Evolutionary conservation across 306 rosid species (phyloP).

Genomic region (Acacia melanoxylon): DNA sequence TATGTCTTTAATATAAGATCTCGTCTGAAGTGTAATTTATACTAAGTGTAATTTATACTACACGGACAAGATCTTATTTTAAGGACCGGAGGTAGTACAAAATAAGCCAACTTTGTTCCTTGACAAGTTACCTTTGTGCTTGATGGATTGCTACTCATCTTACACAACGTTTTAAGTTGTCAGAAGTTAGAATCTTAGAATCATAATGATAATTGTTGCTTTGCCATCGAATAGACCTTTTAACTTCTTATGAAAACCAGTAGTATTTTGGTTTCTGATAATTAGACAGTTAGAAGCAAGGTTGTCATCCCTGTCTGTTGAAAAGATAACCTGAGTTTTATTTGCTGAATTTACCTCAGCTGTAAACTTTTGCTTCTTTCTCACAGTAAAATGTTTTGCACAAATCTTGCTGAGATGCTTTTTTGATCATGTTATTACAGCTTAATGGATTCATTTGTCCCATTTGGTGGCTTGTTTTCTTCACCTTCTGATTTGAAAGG

Average conservation of each 20-base stretch:
- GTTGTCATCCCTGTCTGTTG: neutral
- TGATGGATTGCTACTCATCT: neutral
- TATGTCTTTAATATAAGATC: too few species aligned
- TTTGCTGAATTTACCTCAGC: neutral
- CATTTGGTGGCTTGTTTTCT: slow-evolving; percentile 92
- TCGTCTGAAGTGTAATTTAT: too few species aligned
- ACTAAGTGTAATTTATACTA: too few species aligned
- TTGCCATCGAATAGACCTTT: neutral
- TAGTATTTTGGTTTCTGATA: neutral
- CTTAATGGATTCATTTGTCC: slow-evolving; percentile 95
- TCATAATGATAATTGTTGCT: neutral
- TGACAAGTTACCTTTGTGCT: neutral
- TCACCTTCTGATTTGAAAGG: slow-evolving; percentile 71
- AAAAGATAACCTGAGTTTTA: neutral
- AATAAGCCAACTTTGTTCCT: neutral
- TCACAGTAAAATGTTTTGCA: slow-evolving; percentile 1
- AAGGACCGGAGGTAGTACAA: too few species aligned
- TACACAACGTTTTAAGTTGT: neutral
- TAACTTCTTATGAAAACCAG: neutral
- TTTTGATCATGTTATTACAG: slow-evolving; percentile 51
- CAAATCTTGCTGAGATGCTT: slow-evolving; percentile 23
- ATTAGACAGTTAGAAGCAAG: neutral
- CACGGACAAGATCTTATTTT: too few species aligned
- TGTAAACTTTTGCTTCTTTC: slow-evolving; percentile 20
- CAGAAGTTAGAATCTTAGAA: slow-evolving; percentile 1